phyloP scores from a whole-genome alignment of 768 basidiomycete genomes.

The Mycena vitilis region DNA sequence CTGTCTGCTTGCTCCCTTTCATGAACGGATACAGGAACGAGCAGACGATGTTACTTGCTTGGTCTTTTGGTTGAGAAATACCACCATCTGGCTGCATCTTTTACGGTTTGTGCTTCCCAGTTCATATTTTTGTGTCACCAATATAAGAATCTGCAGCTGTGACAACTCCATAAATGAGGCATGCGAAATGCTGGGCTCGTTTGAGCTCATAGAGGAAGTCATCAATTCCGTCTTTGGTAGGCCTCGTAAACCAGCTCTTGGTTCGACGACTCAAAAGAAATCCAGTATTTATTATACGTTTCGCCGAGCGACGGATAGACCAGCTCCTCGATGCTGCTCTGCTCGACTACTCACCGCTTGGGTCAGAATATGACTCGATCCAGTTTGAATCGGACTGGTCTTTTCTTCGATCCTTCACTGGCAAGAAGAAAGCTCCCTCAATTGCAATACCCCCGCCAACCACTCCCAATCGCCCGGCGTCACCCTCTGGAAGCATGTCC shows the following conservation, averaged over 20 bases:
- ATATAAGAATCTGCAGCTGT: conserved; percentile 49
- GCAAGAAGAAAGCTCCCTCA: conserved; percentile 63
- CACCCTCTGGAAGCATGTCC: conserved; percentile 61
- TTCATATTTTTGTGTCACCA: background rate
- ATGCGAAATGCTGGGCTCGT: conserved; percentile 86
- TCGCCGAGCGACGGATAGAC: conserved; percentile 91
- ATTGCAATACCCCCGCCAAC: conserved; percentile 54
- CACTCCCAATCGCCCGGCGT: conserved; percentile 58
- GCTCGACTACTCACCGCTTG: conserved; percentile 84
- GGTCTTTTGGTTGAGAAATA: conserved; percentile 96
- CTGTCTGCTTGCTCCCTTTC: conserved; percentile 30
- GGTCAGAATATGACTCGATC: conserved; percentile 81
- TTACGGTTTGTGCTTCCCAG: conserved; percentile 56
- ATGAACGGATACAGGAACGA: conserved; percentile 62
- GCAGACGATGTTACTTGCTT: conserved; percentile 88
- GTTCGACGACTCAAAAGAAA: conserved; percentile 24
- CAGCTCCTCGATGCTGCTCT: conserved; percentile 83
- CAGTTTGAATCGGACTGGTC: conserved; percentile 99
- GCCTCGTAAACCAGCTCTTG: conserved; percentile 27
- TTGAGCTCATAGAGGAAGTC: conserved; percentile 90
- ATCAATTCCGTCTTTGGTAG: conserved; percentile 95
- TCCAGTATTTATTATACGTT: conserved; percentile 93
- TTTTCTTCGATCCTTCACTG: conserved; percentile 78
- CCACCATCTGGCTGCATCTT: conserved; percentile 90
- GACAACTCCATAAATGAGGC: conserved; percentile 82